These are phyloP conservation scores for Amanita pseudoporphyria DNA, from an alignment of 768 basidiomycete species.

Conservation along the genomic window DNA sequence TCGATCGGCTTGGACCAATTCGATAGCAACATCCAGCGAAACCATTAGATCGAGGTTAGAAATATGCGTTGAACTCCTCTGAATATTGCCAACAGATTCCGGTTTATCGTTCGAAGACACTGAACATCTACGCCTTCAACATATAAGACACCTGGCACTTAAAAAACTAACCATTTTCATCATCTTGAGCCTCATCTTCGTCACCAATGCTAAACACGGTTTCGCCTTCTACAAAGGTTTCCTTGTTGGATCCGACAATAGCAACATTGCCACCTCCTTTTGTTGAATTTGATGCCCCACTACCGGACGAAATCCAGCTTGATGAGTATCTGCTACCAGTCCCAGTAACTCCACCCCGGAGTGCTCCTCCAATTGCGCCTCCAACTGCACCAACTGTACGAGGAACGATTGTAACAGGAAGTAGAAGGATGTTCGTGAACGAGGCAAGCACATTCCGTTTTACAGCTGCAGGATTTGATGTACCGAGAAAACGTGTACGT, in stretches of 20 bases:
- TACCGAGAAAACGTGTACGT: constrained; percentile 52
- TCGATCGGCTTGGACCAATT: constrained; percentile 88
- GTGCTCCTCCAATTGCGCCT: constrained; percentile 55
- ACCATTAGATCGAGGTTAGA: constrained; percentile 74
- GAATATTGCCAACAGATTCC: neutral
- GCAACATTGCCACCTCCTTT: constrained; percentile 53
- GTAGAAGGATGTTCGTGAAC: constrained; percentile 79
- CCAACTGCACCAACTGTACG: constrained; percentile 65
- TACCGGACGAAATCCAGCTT: constrained; percentile 28
- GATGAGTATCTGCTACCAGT: constrained; percentile 72
- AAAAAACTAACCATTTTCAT: neutral
- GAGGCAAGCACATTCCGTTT: constrained; percentile 91
- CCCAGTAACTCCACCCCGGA: constrained; percentile 57
- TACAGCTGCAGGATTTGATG: constrained; percentile 82
- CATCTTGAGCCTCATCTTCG: constrained; percentile 14
- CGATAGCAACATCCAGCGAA: constrained; percentile 83
- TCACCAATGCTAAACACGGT: constrained; percentile 43
- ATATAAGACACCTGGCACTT: neutral
- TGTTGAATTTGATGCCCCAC: constrained; percentile 85
- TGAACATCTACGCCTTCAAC: neutral
- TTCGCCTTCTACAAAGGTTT: constrained; percentile 29
- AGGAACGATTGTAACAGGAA: constrained; percentile 96
- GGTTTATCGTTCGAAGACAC: neutral
- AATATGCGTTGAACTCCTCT: constrained; percentile 5
- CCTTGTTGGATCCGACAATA: constrained; percentile 23